Percentiles rank a stretch among this genome's conserved stretches.
These are phyloP conservation scores for Crataegus laevigata DNA, from an alignment of 306 rosid genomes.

Conservation along the genomic window DNA sequence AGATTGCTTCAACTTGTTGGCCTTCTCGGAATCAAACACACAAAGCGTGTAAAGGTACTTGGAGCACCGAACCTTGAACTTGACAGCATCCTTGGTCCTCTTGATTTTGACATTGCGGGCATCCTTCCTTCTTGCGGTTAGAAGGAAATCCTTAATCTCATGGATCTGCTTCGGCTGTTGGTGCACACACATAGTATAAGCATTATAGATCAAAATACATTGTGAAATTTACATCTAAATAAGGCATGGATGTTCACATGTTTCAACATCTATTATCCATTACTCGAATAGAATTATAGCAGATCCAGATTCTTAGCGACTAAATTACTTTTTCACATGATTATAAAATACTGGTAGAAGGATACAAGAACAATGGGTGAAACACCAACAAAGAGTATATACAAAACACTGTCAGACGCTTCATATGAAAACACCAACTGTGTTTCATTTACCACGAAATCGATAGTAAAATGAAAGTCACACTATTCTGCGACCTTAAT, in stretches of 20 bases:
- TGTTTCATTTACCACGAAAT: neutral
- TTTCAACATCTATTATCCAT: neutral
- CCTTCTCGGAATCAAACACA: constrained; percentile 72
- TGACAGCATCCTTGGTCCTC: constrained; percentile 72
- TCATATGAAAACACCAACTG: neutral
- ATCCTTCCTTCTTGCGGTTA: constrained; percentile 83
- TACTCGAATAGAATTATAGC: neutral
- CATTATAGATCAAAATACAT: neutral
- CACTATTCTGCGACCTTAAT: neutral
- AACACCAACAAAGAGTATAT: neutral
- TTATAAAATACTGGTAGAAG: neutral
- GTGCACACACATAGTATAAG: neutral
- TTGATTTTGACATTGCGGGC: constrained; percentile 79
- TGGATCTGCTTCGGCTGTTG: constrained; percentile 83
- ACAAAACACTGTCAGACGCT: neutral
- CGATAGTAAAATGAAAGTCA: neutral
- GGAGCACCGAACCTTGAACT: constrained; percentile 88
- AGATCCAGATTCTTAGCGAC: neutral
- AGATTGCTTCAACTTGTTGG: constrained; percentile 86
- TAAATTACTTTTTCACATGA: neutral
- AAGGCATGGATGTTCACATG: neutral
- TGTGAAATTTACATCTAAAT: neutral
- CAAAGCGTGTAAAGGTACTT: constrained; percentile 89
- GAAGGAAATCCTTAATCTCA: constrained; percentile 90
- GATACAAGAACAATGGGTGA: neutral